These are phyloP conservation scores for Elongisporangium anandrum DNA, from an alignment of 352 stramenopile species.

Conservation along the genomic window DNA sequence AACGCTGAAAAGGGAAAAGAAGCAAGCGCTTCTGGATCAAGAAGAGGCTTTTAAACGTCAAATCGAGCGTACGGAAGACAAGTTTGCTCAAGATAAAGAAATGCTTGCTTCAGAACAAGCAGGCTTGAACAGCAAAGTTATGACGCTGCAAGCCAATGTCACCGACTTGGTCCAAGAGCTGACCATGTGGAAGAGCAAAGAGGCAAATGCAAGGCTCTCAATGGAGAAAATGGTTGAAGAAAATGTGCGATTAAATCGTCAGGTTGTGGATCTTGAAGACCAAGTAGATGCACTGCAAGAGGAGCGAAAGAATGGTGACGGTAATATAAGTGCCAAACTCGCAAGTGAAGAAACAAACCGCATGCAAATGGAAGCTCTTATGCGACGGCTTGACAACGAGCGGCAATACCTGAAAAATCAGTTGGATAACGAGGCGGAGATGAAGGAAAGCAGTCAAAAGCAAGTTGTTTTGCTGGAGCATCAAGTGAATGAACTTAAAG, in stretches of 20 bases:
- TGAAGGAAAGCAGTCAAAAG: constrained; percentile 36
- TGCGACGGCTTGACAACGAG: constrained; percentile 74
- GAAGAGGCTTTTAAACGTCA: constrained; percentile 60
- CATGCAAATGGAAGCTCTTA: constrained; percentile 72
- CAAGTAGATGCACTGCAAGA: constrained; percentile 58
- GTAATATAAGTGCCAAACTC: constrained; percentile 50
- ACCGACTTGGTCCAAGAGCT: constrained; percentile 76
- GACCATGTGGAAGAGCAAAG: constrained; percentile 55
- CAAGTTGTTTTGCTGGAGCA: constrained; percentile 34
- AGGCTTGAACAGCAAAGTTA: constrained; percentile 49
- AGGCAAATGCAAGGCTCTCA: constrained; percentile 56
- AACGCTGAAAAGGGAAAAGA: constrained; percentile 61
- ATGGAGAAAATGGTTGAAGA: constrained; percentile 77
- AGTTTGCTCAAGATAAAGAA: constrained; percentile 57
- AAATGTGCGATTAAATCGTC: constrained; percentile 51
- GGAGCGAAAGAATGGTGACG: constrained; percentile 32
- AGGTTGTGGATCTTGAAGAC: constrained; percentile 61
- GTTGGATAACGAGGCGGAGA: constrained; percentile 46
- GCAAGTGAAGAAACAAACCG: constrained; percentile 72
- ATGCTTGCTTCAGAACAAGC: constrained; percentile 35
- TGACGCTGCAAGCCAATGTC: constrained; percentile 66
- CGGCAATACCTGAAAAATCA: constrained; percentile 81
- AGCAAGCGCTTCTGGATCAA: constrained; percentile 37
- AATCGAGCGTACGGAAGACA: constrained; percentile 33
- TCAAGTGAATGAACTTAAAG: constrained; percentile 36